Percentiles rank a stretch among this genome's conserved stretches.
Evolutionary conservation across 179 eudicot species (phyloP).

Genomic region (Monotropa hypopitys): DNA sequence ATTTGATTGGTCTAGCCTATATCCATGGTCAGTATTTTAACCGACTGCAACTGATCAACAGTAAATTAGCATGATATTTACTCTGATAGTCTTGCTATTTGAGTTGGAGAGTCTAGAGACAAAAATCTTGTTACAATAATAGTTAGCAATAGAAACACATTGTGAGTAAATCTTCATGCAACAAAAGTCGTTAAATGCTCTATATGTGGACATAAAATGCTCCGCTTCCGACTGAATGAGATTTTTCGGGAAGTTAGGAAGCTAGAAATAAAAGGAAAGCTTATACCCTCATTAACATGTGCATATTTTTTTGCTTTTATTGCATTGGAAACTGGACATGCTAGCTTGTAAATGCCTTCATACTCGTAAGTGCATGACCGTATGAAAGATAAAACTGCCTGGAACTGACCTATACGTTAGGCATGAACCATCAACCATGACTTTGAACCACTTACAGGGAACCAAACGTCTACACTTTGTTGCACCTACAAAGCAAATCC

Average conservation of each 20-base stretch:
- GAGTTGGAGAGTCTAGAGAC: not conserved
- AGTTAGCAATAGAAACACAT: not conserved
- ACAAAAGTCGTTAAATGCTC: not conserved
- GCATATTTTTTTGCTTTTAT: not conserved
- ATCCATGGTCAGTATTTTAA: not conserved
- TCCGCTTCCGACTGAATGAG: not conserved
- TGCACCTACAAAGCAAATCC: not conserved
- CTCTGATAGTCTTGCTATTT: not conserved
- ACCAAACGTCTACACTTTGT: not conserved
- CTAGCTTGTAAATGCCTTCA: not conserved
- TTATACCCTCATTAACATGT: not conserved
- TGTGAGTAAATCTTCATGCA: not conserved
- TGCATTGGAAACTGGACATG: not conserved
- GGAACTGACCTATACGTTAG: not conserved
- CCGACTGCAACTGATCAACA: not conserved
- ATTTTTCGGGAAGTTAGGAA: not conserved
- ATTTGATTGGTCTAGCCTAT: slow-evolving; percentile 1
- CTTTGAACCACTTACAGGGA: not conserved
- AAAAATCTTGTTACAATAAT: not conserved
- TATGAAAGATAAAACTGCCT: not conserved
- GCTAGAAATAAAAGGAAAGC: not conserved
- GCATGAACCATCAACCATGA: not conserved
- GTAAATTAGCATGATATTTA: not conserved
- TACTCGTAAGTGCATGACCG: not conserved
- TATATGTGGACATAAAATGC: not conserved